Percentiles rank a stretch among this genome's conserved stretches.
Evolutionary conservation across 352 stramenopile genomes (phyloP).

Genomic region (Pythium folliculosum): DNA sequence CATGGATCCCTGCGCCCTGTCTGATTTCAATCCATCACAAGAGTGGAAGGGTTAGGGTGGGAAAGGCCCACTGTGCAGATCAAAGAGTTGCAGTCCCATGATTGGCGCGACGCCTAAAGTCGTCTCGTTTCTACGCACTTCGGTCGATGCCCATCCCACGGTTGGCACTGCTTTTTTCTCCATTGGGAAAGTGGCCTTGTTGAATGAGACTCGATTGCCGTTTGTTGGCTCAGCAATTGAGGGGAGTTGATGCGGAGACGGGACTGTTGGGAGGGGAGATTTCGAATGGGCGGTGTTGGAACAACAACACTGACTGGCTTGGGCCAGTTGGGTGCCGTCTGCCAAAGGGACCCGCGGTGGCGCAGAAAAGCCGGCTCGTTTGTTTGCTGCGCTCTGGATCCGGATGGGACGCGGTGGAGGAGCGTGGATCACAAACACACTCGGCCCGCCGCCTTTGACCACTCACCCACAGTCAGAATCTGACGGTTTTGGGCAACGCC

Average conservation of each 20-base stretch:
- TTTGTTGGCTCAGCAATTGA: not conserved
- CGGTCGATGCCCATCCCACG: slow-evolving; percentile 17
- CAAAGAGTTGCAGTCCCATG: slow-evolving; percentile 28
- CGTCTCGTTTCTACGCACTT: not conserved
- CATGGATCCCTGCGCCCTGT: slow-evolving; percentile 2
- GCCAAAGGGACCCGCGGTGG: not conserved
- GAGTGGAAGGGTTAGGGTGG: slow-evolving; percentile 23
- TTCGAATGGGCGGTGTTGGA: not conserved
- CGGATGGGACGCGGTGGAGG: not conserved
- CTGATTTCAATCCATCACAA: slow-evolving; percentile 29
- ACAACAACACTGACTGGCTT: not conserved
- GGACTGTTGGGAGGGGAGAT: not conserved
- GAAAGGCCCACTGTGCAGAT: slow-evolving; percentile 26
- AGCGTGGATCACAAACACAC: slow-evolving; percentile 6
- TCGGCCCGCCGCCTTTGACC: not conserved
- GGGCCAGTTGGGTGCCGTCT: slow-evolving; percentile 9
- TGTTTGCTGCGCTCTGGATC: not conserved
- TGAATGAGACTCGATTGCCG: not conserved
- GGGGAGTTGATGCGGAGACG: not conserved
- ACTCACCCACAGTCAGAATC: slow-evolving; percentile 1
- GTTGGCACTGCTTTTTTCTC: slow-evolving; percentile 18
- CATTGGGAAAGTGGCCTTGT: slow-evolving; percentile 9
- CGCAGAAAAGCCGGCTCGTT: not conserved
- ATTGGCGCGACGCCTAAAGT: slow-evolving; percentile 14
- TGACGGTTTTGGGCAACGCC: not conserved